These are phyloP conservation scores for Podospora australis DNA, from an alignment of 495 filamentous ascomycete species.

Conservation along the genomic window DNA sequence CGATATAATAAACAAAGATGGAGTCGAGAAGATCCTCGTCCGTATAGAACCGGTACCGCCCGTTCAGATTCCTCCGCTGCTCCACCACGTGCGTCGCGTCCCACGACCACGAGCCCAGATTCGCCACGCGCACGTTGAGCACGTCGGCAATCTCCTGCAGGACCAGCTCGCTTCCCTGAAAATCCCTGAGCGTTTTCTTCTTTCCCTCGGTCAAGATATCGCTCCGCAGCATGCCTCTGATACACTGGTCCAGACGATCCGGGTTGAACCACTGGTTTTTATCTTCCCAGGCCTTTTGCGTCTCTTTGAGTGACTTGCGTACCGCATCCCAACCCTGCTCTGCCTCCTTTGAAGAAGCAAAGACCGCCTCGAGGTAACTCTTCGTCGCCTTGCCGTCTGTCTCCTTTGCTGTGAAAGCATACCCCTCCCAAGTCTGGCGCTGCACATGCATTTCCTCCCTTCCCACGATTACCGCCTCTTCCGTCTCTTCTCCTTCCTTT, in stretches of 20 bases:
- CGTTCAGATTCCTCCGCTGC: conserved; percentile 55
- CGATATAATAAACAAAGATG: conserved; percentile 59
- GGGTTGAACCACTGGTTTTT: conserved; percentile 19
- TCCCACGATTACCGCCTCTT: conserved; percentile 15
- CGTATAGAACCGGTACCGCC: conserved; percentile 60
- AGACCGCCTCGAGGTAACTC: conserved; percentile 49
- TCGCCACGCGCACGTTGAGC: conserved; percentile 59
- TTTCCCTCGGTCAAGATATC: conserved; percentile 60
- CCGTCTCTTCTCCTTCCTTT: conserved; percentile 14
- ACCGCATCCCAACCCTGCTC: conserved; percentile 3
- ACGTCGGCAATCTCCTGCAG: conserved; percentile 60
- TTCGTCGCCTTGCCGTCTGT: conserved; percentile 29
- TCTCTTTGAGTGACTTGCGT: background rate
- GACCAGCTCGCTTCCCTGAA: conserved; percentile 50
- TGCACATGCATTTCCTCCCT: conserved; percentile 36
- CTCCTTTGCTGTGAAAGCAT: conserved; percentile 33
- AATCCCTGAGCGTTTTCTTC: conserved; percentile 49
- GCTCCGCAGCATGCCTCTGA: conserved; percentile 47
- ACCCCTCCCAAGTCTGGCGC: conserved; percentile 50
- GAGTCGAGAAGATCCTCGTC: conserved; percentile 62
- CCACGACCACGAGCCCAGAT: conserved; percentile 55
- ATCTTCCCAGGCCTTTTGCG: conserved; percentile 14
- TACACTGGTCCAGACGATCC: conserved; percentile 20
- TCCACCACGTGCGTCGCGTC: conserved; percentile 24
- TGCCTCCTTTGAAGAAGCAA: conserved; percentile 28